Evolutionary conservation across 2,329 filamentous ascomycete genomes (phyloP).

Genomic region (Aspergillus neoniger): DNA sequence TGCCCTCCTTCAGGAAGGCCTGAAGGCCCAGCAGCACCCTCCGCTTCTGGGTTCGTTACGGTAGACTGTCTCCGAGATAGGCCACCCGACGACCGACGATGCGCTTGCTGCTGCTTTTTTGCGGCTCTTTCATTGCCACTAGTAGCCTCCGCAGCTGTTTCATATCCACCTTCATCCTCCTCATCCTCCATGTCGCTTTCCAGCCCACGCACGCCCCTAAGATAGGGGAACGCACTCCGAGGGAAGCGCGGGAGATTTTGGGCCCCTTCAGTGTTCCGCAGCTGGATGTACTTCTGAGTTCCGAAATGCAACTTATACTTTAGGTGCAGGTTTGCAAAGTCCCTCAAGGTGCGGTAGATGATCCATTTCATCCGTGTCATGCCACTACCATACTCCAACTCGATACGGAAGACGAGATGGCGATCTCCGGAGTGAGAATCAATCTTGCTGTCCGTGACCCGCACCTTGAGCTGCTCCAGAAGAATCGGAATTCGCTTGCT

Average conservation of each 20-base stretch:
- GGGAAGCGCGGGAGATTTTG: conserved; percentile 90
- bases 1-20: conserved; percentile 38
- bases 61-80: conserved; percentile 63
- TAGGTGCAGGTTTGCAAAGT: conserved; percentile 89
- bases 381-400: conserved; percentile 93
- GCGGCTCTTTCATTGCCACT: conserved; percentile 66
- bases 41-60: conserved; percentile 42
- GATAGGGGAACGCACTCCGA: conserved; percentile 82
- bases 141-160: conserved; percentile 62
- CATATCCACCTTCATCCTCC: conserved; percentile 52
- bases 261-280: conserved; percentile 66
- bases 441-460: conserved; percentile 77
- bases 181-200: conserved; percentile 79
- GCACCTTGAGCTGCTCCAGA: conserved; percentile 89
- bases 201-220: conserved; percentile 76
- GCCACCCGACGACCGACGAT: conserved; percentile 57
- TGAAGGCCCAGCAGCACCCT: conserved; percentile 37
- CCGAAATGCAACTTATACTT: conserved; percentile 88
- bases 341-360: conserved; percentile 79
- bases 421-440: conserved; percentile 60
- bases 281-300: conserved; percentile 78
- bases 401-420: conserved; percentile 86
- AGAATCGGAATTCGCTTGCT: conserved; percentile 94
- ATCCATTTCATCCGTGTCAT: conserved; percentile 97
- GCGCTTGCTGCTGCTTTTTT: conserved; percentile 47